phyloP scores from a whole-genome alignment of 2,329 filamentous ascomycete genomes.

The Didymella pinodella region DNA sequence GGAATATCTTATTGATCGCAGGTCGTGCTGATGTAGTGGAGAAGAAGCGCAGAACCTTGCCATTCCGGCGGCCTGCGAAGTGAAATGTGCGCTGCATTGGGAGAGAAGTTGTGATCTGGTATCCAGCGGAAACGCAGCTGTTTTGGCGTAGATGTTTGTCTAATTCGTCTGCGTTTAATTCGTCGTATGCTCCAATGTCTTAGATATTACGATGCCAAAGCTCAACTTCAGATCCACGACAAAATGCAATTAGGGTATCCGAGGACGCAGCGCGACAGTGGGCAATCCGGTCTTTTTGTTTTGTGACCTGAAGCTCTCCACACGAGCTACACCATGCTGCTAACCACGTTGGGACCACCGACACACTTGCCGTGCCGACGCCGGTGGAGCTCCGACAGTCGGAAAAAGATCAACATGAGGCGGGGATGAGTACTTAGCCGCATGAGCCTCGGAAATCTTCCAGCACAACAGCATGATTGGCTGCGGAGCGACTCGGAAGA shows the following conservation, averaged over 20 bases:
- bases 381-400: conserved; percentile 34
- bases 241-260: conserved; percentile 5
- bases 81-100: conserved; percentile 48
- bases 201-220: neutral
- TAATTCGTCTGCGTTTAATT: neutral
- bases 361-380: conserved; percentile 45
- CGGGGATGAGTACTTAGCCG: conserved; percentile 42
- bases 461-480: conserved; percentile 27
- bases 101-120: neutral
- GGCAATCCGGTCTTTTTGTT: conserved; percentile 29
- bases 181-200: neutral
- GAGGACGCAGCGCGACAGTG: conserved; percentile 16
- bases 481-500: conserved; percentile 16
- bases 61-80: conserved; percentile 45
- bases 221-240: conserved; percentile 11
- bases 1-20: conserved; percentile 52
- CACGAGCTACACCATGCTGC: conserved; percentile 38
- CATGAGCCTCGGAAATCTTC: conserved; percentile 23
- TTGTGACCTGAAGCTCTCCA: conserved; percentile 43
- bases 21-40: conserved; percentile 42
- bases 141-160: neutral
- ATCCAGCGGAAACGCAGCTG: neutral
- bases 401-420: conserved; percentile 36
- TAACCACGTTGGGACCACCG: conserved; percentile 39
- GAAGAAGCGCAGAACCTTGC: conserved; percentile 46